phyloP scores from a whole-genome alignment of 2,329 filamentous ascomycete species.

The Dactylellina haptotyla region DNA sequence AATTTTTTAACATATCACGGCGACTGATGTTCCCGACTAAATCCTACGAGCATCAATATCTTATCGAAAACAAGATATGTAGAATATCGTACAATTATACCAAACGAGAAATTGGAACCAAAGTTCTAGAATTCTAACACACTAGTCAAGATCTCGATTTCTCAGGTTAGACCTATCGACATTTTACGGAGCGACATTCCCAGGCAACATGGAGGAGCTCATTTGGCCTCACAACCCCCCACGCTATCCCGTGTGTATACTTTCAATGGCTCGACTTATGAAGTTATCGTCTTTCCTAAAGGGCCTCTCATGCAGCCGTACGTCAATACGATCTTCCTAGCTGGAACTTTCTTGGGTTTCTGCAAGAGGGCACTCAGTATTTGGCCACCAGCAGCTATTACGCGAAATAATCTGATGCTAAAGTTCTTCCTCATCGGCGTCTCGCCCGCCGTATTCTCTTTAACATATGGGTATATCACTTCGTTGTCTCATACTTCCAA shows the following conservation, averaged over 20 bases:
- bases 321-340: not conserved
- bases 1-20: too few relatives aligned
- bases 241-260: slow-evolving; percentile 5
- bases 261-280: not conserved
- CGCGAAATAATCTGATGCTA: not conserved
- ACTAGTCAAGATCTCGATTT: not conserved
- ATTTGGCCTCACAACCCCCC: not conserved
- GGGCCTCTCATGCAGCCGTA: slow-evolving; percentile 15
- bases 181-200: too few relatives aligned
- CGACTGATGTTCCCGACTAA: too few relatives aligned
- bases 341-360: slow-evolving; percentile 1
- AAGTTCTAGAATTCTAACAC: too few relatives aligned
- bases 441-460: not conserved
- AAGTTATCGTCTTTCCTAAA: slow-evolving; percentile 17
- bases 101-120: too few relatives aligned
- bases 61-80: too few relatives aligned
- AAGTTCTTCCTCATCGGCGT: not conserved
- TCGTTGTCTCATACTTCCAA: not conserved
- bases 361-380: not conserved
- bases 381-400: not conserved
- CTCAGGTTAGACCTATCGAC: not conserved
- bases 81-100: too few relatives aligned
- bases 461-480: not conserved
- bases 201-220: not conserved
- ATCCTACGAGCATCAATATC: too few relatives aligned